Evolutionary conservation across 1,139 yeast genomes (phyloP).

Genomic region (Magnusiomyces clavatus): DNA sequence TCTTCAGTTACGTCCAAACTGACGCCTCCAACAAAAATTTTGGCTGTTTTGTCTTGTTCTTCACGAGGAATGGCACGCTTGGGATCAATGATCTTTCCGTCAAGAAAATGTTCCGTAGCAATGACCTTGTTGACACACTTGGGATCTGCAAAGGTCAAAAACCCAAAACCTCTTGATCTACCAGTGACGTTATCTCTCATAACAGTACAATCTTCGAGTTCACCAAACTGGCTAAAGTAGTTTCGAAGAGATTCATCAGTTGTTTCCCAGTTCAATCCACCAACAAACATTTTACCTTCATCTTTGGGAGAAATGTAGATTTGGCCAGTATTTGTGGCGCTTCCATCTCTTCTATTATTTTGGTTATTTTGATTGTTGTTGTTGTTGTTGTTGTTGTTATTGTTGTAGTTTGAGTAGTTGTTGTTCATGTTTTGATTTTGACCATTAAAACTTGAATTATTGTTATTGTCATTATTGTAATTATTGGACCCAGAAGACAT

Average conservation of each 20-base stretch:
- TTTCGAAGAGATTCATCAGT: slow-evolving; percentile 63
- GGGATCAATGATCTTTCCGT: slow-evolving; percentile 96
- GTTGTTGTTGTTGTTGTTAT: background rate
- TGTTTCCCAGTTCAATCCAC: slow-evolving; percentile 98
- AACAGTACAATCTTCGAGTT: slow-evolving; percentile 79
- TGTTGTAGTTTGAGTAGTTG: background rate
- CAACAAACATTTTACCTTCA: slow-evolving; percentile 93
- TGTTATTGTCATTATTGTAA: background rate
- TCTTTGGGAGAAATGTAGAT: slow-evolving; percentile 36
- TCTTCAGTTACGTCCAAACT: slow-evolving; percentile 92
- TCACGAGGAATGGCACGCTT: slow-evolving; percentile 97
- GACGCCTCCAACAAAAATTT: slow-evolving; percentile 96
- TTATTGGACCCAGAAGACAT: background rate
- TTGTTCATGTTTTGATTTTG: background rate
- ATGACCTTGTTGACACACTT: slow-evolving; percentile 81
- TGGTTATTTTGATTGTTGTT: background rate
- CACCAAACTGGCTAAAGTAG: slow-evolving; percentile 87
- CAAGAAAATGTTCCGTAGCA: slow-evolving; percentile 80
- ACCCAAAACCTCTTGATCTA: slow-evolving; percentile 94
- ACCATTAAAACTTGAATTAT: background rate
- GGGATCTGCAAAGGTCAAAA: slow-evolving; percentile 79
- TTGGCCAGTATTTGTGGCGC: slow-evolving; percentile 29
- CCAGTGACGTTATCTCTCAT: slow-evolving; percentile 92
- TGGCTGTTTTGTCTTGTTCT: slow-evolving; percentile 96
- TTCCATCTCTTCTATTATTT: slow-evolving; percentile 4